phyloP scores from a whole-genome alignment of 2,329 filamentous ascomycete genomes.

The Sphaerulina musiva region DNA sequence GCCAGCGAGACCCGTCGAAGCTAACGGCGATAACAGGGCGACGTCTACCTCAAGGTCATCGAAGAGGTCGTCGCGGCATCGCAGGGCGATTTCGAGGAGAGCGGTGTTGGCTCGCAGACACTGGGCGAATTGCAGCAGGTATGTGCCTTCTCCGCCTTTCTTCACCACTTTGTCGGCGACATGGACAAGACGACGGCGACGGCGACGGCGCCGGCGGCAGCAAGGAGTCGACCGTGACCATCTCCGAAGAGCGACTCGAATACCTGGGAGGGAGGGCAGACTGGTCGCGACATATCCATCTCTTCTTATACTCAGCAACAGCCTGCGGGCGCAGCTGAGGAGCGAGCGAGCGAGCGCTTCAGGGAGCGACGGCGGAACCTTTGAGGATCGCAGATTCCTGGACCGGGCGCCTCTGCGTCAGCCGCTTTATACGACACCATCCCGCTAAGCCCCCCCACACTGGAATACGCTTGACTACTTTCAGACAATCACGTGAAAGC shows the following conservation, averaged over 20 bases:
- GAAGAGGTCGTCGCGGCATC: constrained; percentile 60
- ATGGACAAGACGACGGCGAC: not conserved
- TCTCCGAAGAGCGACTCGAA: not conserved
- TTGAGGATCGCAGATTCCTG: constrained; percentile 32
- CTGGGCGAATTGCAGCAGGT: constrained; percentile 84
- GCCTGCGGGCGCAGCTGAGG: constrained; percentile 17
- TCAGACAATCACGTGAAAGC: constrained; percentile 24
- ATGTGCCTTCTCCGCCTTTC: constrained; percentile 31
- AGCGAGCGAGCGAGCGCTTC: constrained; percentile 14
- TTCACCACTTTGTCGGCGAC: not conserved
- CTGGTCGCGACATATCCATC: not conserved
- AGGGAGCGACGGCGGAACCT: constrained; percentile 40
- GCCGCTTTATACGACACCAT: constrained; percentile 38
- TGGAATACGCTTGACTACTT: constrained; percentile 32
- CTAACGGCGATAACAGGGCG: constrained; percentile 48
- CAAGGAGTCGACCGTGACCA: not conserved
- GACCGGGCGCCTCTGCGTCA: constrained; percentile 38
- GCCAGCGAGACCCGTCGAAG: constrained; percentile 1
- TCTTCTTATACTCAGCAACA: constrained; percentile 1
- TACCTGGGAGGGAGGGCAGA: not conserved
- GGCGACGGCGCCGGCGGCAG: not conserved
- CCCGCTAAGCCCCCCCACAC: constrained; percentile 20
- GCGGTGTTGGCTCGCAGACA: constrained; percentile 79
- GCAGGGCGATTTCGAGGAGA: constrained; percentile 93
- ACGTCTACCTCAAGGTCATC: constrained; percentile 85